Evolutionary conservation across 2,329 filamentous ascomycete species (phyloP).

Genomic region (Neodidymelliopsis sp.): DNA sequence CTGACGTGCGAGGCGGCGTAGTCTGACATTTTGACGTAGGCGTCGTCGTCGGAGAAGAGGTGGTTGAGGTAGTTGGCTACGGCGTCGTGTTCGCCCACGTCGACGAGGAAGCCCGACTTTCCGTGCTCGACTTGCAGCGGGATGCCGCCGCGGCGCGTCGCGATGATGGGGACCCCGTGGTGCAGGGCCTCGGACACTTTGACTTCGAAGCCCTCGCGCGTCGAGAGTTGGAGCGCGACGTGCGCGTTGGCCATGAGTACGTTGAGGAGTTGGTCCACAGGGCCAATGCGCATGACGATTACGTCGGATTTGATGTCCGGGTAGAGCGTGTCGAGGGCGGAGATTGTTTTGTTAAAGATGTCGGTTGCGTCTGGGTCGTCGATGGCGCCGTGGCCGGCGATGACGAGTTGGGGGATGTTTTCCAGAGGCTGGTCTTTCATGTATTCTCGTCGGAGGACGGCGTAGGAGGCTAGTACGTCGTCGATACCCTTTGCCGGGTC

Average conservation of each 20-base stretch:
- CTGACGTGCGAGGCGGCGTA: constrained; percentile 73
- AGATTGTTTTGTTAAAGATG: constrained; percentile 78
- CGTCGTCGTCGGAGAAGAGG: constrained; percentile 69
- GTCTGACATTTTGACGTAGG: constrained; percentile 72
- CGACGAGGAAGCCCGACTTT: constrained; percentile 77
- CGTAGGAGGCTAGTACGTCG: constrained; percentile 78
- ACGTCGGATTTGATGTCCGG: constrained; percentile 61
- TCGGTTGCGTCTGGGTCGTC: constrained; percentile 79
- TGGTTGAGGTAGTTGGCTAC: constrained; percentile 72
- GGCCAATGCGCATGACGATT: constrained; percentile 77
- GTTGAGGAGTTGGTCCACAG: constrained; percentile 82
- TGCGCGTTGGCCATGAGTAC: constrained; percentile 75
- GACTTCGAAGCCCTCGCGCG: constrained; percentile 83
- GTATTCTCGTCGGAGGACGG: constrained; percentile 70
- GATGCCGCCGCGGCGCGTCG: constrained; percentile 78
- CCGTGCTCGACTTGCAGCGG: constrained; percentile 77
- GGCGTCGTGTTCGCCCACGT: constrained; percentile 71
- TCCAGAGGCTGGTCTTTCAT: constrained; percentile 59
- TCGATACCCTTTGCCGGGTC: constrained; percentile 85
- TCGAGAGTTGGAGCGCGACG: constrained; percentile 80
- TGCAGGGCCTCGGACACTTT: constrained; percentile 86
- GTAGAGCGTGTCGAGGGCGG: constrained; percentile 70
- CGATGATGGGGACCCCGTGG: constrained; percentile 80
- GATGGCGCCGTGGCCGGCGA: constrained; percentile 80
- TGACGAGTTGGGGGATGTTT: constrained; percentile 73